phyloP scores from a whole-genome alignment of 2,329 filamentous ascomycete species.

The Aureobasidium sp. region DNA sequence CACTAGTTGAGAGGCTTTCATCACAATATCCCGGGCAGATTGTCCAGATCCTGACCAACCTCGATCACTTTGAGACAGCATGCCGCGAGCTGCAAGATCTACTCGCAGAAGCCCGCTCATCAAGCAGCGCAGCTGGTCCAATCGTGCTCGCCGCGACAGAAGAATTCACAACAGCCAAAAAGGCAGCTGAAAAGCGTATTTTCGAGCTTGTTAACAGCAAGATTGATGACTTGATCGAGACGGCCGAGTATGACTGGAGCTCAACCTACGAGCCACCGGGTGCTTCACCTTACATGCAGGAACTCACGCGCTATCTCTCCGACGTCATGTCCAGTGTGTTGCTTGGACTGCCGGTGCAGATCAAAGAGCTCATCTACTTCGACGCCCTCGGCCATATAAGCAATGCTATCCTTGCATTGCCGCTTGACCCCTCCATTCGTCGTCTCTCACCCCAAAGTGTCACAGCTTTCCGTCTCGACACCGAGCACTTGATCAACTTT shows the following conservation, averaged over 20 bases:
- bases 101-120: slow-evolving; percentile 76
- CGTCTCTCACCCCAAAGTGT: slow-evolving; percentile 85
- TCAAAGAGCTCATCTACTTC: slow-evolving; percentile 97
- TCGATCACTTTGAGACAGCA: slow-evolving; percentile 93
- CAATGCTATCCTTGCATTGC: slow-evolving; percentile 50
- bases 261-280: slow-evolving; percentile 56
- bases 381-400: slow-evolving; percentile 89
- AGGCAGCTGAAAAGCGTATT: slow-evolving; percentile 92
- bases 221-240: slow-evolving; percentile 95
- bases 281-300: slow-evolving; percentile 91
- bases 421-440: slow-evolving; percentile 70
- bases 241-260: slow-evolving; percentile 92
- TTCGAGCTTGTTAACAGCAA: slow-evolving; percentile 98
- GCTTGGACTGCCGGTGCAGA: slow-evolving; percentile 84
- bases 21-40: slow-evolving; percentile 97
- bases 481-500: slow-evolving; percentile 75
- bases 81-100: slow-evolving; percentile 84
- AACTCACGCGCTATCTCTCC: slow-evolving; percentile 81
- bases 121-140: slow-evolving; percentile 70
- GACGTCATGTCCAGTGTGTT: slow-evolving; percentile 97
- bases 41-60: slow-evolving; percentile 94
- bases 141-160: slow-evolving; percentile 76
- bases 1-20: slow-evolving; percentile 76
- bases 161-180: slow-evolving; percentile 82
- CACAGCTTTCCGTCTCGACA: slow-evolving; percentile 71